These are phyloP conservation scores for Pseudogymnoascus sp. DNA, from an alignment of 2,329 filamentous ascomycete genomes.

Conservation along the genomic window DNA sequence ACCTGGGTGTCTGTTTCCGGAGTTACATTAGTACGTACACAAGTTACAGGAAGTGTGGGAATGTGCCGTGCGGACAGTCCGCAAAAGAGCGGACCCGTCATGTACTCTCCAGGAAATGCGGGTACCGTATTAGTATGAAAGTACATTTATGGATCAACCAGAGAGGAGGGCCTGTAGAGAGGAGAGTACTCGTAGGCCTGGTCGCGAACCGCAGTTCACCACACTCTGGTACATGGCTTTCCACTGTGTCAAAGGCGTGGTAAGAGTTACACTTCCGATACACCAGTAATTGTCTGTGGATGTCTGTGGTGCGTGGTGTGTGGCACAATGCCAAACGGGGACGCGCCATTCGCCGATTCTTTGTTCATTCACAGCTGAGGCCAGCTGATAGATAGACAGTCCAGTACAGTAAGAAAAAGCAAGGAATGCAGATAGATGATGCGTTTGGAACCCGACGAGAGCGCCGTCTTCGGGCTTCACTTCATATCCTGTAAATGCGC, in stretches of 20 bases:
- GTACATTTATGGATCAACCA: constrained; percentile 2
- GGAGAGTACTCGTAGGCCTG: no score
- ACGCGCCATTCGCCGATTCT: background rate
- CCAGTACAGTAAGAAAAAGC: constrained; percentile 4
- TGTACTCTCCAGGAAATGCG: background rate
- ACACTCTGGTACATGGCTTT: background rate
- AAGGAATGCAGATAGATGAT: constrained; percentile 6
- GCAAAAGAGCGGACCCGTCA: background rate
- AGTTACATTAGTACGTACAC: background rate
- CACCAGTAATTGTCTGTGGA: background rate
- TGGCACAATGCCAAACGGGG: background rate
- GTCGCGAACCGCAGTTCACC: background rate
- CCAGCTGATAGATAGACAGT: constrained; percentile 5
- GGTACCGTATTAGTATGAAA: background rate
- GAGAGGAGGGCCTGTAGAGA: no score
- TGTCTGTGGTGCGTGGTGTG: background rate
- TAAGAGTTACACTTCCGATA: background rate
- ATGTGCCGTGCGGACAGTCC: background rate
- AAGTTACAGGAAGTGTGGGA: background rate
- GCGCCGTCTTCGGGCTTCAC: background rate
- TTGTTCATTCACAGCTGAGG: background rate
- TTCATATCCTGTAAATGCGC: background rate
- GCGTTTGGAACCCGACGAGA: background rate
- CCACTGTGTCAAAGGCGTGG: background rate
- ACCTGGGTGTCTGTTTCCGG: background rate